Evolutionary conservation across 2,329 filamentous ascomycete genomes (phyloP), one percentile per base, ranked within the genome.

Genomic region (Pseudogymnoascus sp.): DNA sequence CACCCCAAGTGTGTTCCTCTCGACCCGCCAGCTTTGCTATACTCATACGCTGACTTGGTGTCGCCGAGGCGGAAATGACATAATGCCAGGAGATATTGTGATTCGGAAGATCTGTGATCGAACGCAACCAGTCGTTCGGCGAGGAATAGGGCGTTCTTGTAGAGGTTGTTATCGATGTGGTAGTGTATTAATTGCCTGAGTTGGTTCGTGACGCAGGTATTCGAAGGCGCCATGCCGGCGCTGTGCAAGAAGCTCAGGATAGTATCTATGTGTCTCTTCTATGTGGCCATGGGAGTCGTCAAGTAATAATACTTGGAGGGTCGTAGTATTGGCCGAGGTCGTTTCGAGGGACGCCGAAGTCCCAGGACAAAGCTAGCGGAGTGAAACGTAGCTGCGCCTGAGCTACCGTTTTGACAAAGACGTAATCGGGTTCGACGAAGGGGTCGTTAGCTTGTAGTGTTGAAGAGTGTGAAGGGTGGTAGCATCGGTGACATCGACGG

Each of bases 121-220:
- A 93, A 90, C 61, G 91, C 93, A 66, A 86, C 83, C 18, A 97
- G 84, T 68, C 95, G 86, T 72, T 93, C 91, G 65, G 95, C 90
- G 66, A 96, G 91, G 78, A 99, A 99, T 45, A 96, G 86, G 64
- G 95, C 95, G 73, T 96, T 97, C 63, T 93, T 87, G 73, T 89
- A 83, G 39, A 93, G 86, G 72, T 92, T 88, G 74, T 96, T 96
- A 80, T 99, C 95, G 75, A 99, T 86, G 70, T 88, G 85, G 73
- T 88, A 87, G 71, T 86, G 77, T 64, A 88, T 78, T 64, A 83
- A 77, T 74, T 87, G 84, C 71, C 82, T 80, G 64, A 88, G 71
- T 66, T 74, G 73, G 61, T 61, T 69, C 61, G 68, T 66, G 39
- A 73, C 67, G 65, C 69, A 69, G 60, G 67, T 67, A 60, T 71